Percentiles rank a stretch among this genome's conserved stretches.
phyloP scores from a whole-genome alignment of 169 alveolate species.

The Plasmodium cynomolgi region DNA sequence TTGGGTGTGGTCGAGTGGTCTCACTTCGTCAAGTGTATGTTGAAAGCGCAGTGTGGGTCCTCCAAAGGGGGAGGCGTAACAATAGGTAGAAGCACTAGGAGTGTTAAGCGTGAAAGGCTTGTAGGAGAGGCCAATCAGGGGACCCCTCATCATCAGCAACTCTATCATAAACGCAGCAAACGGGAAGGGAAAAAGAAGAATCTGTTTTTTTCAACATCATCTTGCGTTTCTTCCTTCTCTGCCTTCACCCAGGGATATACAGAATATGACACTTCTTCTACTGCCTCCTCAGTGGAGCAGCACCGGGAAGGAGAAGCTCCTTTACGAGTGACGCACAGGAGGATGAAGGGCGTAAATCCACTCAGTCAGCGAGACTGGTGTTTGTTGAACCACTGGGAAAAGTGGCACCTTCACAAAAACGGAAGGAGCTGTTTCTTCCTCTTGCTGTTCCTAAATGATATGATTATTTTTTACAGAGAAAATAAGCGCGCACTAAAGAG shows the following conservation, averaged over 20 bases:
- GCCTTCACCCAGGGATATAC: background rate
- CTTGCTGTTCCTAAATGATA: slow-evolving; percentile 32
- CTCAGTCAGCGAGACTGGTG: slow-evolving; percentile 66
- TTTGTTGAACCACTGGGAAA: slow-evolving; percentile 34
- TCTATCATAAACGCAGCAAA: background rate
- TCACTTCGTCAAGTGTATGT: slow-evolving; percentile 28
- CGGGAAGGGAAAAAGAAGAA: background rate
- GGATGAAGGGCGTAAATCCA: background rate
- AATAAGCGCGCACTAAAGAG: background rate
- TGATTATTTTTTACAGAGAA: slow-evolving; percentile 29
- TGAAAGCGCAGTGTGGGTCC: slow-evolving; percentile 27
- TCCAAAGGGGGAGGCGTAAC: background rate
- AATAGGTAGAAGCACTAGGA: background rate
- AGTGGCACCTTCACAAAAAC: slow-evolving; percentile 24
- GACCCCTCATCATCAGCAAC: background rate
- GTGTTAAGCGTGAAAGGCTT: background rate
- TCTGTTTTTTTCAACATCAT: background rate
- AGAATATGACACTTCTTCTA: background rate
- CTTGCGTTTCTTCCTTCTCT: background rate
- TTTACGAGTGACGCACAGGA: background rate
- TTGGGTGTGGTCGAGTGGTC: slow-evolving; percentile 57
- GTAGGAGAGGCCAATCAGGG: background rate
- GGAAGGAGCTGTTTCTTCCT: slow-evolving; percentile 25
- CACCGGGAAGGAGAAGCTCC: background rate
- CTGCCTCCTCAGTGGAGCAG: background rate